A percentile compares a stretch with the other conserved stretches of the same genome.
phyloP scores from a whole-genome alignment of 805 yeast genomes.

The Candida sakaeoensis region DNA sequence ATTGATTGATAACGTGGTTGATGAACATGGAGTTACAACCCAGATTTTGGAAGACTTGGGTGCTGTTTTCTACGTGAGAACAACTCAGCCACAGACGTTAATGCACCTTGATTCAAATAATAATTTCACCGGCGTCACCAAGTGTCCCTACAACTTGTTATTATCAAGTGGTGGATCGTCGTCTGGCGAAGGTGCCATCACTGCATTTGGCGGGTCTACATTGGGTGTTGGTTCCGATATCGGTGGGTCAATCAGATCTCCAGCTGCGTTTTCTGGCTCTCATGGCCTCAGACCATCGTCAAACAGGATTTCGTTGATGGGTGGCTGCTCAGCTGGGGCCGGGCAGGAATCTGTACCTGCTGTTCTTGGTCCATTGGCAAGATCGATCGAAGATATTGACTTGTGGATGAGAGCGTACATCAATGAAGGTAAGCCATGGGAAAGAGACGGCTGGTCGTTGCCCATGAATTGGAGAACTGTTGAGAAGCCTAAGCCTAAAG shows the following conservation, averaged over 20 bases:
- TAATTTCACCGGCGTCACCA: constrained; percentile 33
- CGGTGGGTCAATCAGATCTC: constrained; percentile 44
- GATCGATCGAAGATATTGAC: constrained; percentile 63
- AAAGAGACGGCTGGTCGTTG: constrained; percentile 41
- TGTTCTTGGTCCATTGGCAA: constrained; percentile 66
- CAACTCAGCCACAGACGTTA: constrained; percentile 43
- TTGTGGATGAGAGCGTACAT: constrained; percentile 60
- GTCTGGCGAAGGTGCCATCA: constrained; percentile 43
- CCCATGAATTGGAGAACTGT: constrained; percentile 55
- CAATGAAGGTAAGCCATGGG: constrained; percentile 66
- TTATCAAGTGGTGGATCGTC: constrained; percentile 44
- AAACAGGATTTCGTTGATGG: constrained; percentile 30
- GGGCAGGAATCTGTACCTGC: constrained; percentile 59
- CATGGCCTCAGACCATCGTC: constrained; percentile 42
- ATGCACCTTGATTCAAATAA: constrained; percentile 43
- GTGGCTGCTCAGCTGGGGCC: constrained; percentile 45
- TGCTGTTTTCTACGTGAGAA: constrained; percentile 43
- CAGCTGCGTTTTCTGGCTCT: constrained; percentile 41
- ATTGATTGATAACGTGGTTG: constrained; percentile 25
- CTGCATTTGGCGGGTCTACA: constrained; percentile 38
- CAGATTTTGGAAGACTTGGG: constrained; percentile 37
- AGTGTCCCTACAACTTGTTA: constrained; percentile 34
- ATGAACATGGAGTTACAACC: constrained; percentile 28
- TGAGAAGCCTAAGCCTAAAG: constrained; percentile 32
- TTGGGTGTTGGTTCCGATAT: constrained; percentile 42